A percentile compares a stretch with the other conserved stretches of the same genome.
phyloP scores from a whole-genome alignment of 2,329 filamentous ascomycete species.

The Exophiala dermatitidis region DNA sequence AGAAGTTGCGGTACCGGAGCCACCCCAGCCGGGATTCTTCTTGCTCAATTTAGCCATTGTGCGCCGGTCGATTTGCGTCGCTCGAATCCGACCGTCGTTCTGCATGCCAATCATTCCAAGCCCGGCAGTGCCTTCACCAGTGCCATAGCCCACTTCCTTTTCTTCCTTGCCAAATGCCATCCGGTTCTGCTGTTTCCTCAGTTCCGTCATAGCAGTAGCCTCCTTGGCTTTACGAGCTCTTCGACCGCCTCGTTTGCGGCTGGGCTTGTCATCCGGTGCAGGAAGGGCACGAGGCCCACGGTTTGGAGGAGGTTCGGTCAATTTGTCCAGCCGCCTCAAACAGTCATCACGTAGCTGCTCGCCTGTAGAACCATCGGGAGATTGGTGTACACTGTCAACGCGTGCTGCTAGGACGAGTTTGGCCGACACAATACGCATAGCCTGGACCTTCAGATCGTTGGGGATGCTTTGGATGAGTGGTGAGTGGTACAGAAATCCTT shows the following conservation, averaged over 20 bases:
- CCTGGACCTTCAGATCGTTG: slow-evolving; percentile 80
- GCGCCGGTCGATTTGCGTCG: slow-evolving; percentile 81
- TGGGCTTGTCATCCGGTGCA: slow-evolving; percentile 89
- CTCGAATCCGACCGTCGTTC: slow-evolving; percentile 82
- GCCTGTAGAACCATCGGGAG: slow-evolving; percentile 73
- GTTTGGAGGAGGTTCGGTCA: slow-evolving; percentile 85
- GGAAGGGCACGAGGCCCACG: slow-evolving; percentile 80
- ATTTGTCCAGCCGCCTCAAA: slow-evolving; percentile 78
- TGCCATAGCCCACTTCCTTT: slow-evolving; percentile 82
- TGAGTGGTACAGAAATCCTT: slow-evolving; percentile 89
- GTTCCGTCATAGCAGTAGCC: slow-evolving; percentile 90
- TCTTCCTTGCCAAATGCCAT: slow-evolving; percentile 96
- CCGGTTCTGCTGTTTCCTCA: slow-evolving; percentile 91
- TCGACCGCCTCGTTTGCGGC: slow-evolving; percentile 83
- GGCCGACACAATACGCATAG: slow-evolving; percentile 86
- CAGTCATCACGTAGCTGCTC: slow-evolving; percentile 76
- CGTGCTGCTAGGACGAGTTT: slow-evolving; percentile 92
- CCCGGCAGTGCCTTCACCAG: slow-evolving; percentile 75
- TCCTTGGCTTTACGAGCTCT: slow-evolving; percentile 92
- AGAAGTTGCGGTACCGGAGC: slow-evolving; percentile 44
- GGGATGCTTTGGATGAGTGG: slow-evolving; percentile 80
- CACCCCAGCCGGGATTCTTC: slow-evolving; percentile 94
- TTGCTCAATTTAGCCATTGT: slow-evolving; percentile 89
- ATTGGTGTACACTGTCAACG: slow-evolving; percentile 77
- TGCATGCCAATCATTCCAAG: slow-evolving; percentile 91